A percentile compares a stretch with the other conserved stretches of the same genome.
Conservation (phyloP, 2,329 filamentous ascomycete genomes). For the Leptographium wingfieldii region DNA sequence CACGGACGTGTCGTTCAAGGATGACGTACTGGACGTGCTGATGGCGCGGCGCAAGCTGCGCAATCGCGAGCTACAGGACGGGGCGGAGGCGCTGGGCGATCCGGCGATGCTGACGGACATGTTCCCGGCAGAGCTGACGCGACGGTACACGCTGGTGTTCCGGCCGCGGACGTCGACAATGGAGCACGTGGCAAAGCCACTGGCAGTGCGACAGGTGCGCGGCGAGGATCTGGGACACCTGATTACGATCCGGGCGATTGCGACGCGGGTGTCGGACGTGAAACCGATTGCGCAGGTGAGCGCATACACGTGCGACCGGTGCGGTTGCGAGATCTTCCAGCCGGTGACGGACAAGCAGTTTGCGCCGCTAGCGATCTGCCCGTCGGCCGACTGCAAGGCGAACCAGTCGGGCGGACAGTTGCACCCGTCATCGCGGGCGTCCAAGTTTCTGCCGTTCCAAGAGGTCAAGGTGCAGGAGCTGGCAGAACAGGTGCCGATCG, state of each 20-base stretch:
- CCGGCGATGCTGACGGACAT: slow-evolving; percentile 56
- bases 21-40: slow-evolving; percentile 92
- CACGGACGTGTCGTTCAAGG: slow-evolving; percentile 81
- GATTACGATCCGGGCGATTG: slow-evolving; percentile 88
- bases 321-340: slow-evolving; percentile 95
- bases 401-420: slow-evolving; percentile 92
- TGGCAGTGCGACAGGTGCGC: slow-evolving; percentile 87
- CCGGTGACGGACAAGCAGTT: slow-evolving; percentile 86
- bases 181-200: slow-evolving; percentile 47
- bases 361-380: slow-evolving; percentile 73
- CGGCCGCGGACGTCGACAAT: slow-evolving; percentile 71
- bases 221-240: slow-evolving; percentile 87
- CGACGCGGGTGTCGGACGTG: slow-evolving; percentile 91
- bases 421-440: slow-evolving; percentile 87
- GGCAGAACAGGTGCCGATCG: slow-evolving; percentile 97
- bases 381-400: slow-evolving; percentile 75
- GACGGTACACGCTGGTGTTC: slow-evolving; percentile 91
- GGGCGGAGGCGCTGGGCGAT: slow-evolving; percentile 54
- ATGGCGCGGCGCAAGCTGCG: slow-evolving; percentile 82
- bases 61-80: slow-evolving; percentile 62
- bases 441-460: slow-evolving; percentile 94
- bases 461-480: slow-evolving; percentile 98
- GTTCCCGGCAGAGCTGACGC: slow-evolving; percentile 84
- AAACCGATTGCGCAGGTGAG: slow-evolving; percentile 97
- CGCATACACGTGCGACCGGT: slow-evolving; percentile 93